Evolutionary conservation across 2,329 filamentous ascomycete species (phyloP).

Genomic region (Dendrostoma leiphaemia): DNA sequence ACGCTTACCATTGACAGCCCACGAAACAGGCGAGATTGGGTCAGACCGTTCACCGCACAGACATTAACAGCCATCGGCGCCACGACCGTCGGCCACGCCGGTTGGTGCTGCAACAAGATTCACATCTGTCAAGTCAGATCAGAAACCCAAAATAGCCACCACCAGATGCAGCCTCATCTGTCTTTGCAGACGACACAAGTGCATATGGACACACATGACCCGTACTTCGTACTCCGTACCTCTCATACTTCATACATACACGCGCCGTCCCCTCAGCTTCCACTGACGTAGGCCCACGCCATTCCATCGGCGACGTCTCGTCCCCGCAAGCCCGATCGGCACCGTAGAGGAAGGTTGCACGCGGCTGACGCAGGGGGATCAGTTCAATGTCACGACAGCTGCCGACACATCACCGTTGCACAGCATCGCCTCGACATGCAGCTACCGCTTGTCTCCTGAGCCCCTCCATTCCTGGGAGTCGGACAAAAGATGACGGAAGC

Average conservation of each 20-base stretch:
- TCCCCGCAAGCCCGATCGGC: background rate
- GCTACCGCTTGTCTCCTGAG: background rate
- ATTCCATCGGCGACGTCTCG: conserved; percentile 1
- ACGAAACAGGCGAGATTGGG: too few species aligned
- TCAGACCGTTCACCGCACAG: too few species aligned
- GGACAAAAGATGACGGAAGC: background rate
- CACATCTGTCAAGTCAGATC: too few species aligned
- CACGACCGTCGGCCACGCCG: background rate
- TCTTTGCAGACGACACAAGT: conserved; percentile 1
- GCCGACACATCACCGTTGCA: background rate
- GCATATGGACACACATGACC: too few species aligned
- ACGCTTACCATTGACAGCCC: too few species aligned
- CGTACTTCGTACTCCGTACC: too few species aligned
- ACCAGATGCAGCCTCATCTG: conserved; percentile 1
- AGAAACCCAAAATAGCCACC: background rate
- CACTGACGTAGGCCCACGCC: background rate
- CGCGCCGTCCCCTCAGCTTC: background rate
- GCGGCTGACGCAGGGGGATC: background rate
- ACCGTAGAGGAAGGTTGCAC: conserved; percentile 1
- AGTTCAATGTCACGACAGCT: background rate
- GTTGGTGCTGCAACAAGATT: background rate
- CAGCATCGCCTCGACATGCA: background rate
- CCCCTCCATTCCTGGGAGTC: background rate
- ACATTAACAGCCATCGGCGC: background rate
- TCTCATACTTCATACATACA: background rate